Base-by-base conservation (phyloP, 2,329 filamentous ascomycete genomes). In the Pseudogymnoascus sp. region DNA sequence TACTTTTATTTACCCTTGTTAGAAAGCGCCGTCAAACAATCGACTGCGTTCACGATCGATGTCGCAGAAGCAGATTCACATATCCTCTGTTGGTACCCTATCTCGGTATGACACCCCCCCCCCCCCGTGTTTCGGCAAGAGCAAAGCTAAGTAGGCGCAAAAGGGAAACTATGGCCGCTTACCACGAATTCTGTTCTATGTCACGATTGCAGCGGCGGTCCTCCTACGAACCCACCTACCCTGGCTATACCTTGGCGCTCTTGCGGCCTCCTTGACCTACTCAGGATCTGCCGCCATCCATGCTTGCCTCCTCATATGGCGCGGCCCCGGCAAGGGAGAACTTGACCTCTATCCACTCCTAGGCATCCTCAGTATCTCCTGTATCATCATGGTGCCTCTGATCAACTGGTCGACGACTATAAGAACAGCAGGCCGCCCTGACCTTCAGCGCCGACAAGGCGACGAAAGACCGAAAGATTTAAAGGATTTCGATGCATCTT, bases 241-340 rank as follows among this genome's bases (percentile, higher is more conserved):
- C n/a, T 56, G 50, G 50, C 10, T 56, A 19, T 56, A 56, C 7
- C n/a, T 56, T 13, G 50, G 50, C 11, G 50, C 50, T 13, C 50
- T 56, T 19, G 50, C 50, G 3, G 50, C 50, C 13, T 56, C 50
- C n/a, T 56, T 56, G 26, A 56, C 50, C 2, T 56, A 56, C 17
- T 33, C 50, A 19, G 50, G 50, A 10, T 56, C 50, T 7, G 50
- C 50, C 9, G 50, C 50, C 5, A 56, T 56, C 26, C 50, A 56
- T 13, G 50, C 50, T 33, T 56, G 50, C 50, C 50, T 56, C 29
- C 50, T 56, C n/a, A 7, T 56, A 56, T 56, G 50, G 50, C 50
- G 50, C 5, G 50, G 50, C n/a, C 50, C 50, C 10, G 29, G n/a
- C 29, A 4, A 3, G 6, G 50, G 50, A 13, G 50, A 33, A 56